Base-by-base conservation (phyloP, 1,284 basidiomycete species). In the Meira nashicola region DNA sequence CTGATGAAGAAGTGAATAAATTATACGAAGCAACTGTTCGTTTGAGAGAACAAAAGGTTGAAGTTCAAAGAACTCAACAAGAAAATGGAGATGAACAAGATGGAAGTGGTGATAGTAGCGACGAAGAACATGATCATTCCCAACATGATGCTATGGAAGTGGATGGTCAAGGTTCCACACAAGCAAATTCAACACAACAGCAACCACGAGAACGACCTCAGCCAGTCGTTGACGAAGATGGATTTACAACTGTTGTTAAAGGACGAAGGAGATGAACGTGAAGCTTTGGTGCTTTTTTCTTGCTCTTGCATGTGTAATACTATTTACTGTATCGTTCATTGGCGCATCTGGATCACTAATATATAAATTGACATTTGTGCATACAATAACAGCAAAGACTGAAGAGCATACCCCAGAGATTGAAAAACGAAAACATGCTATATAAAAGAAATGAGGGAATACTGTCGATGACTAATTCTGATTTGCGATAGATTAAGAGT, bases 221-320 rank as follows among this genome's bases (percentile, higher is more conserved):
- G 54, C 71, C 71, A 1, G 58, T 67, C 38, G 54, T 73, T 3
- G 71, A 73, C 28, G 68, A 73, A 54, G 71, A 73, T 47, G 71
- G 71, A 7, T 73, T 73, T 54, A 69, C 69, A 52, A 76, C 71
- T 9, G 74, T 77, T n/a, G 66, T 62, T 12, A 46, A 46, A 15
- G 17, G 39, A 17, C 38, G 40, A 8, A 21, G 55, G 28, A 39
- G 50, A 41, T 53, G 17, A 38, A 37, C 5, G 19, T n/a, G 28
- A 33, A 33, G 28, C 28, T 4, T 33, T 8, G n/a, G 28, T 8
- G 28, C 28, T 33, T 33, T 33, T n/a, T 44, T 25, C 17, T 25
- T 17, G 17, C 23, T 17, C 43, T 44, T 44, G 43, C 23, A 25
- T 25, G 17, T 44, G 23, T 17, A 44, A 17, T 9, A 44, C 23